Conservation (phyloP, 2,329 filamentous ascomycete genomes). For the Fusarium stilboides region DNA sequence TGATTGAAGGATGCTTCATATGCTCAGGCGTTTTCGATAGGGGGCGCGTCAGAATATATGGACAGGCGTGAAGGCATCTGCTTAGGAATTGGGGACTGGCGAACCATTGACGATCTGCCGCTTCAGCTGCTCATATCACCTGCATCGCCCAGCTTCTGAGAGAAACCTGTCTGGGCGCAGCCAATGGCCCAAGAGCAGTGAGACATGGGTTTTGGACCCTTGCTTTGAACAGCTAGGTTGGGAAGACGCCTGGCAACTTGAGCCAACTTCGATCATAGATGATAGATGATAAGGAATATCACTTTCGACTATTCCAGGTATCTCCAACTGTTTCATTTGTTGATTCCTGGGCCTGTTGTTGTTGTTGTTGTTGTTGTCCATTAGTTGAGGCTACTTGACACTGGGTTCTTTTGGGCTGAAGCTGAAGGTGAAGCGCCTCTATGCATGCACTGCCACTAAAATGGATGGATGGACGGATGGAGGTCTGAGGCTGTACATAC, state of each 20-base stretch:
- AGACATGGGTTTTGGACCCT: conserved; percentile 37
- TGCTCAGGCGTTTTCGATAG: background rate
- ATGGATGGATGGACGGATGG: no score
- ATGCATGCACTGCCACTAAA: conserved; percentile 19
- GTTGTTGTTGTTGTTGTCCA: no score
- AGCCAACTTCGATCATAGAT: background rate
- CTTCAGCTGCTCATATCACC: conserved; percentile 20
- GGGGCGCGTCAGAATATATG: conserved; percentile 7
- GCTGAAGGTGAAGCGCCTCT: background rate
- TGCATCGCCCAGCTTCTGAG: conserved; percentile 13
- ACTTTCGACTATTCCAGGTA: background rate
- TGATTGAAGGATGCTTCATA: background rate
- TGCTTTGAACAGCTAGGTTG: conserved; percentile 1
- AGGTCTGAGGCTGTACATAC: conserved; percentile 5
- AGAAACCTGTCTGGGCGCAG: background rate
- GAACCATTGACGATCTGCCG: conserved; percentile 17
- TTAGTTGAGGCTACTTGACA: background rate
- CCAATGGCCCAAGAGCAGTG: conserved; percentile 23
- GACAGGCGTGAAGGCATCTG: background rate
- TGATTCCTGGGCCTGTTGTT: background rate
- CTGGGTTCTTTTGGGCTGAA: background rate
- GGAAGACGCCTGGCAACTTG: background rate
- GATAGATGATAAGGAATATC: no score
- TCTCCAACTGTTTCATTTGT: background rate
- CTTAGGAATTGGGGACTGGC: conserved; percentile 1